phyloP scores from a whole-genome alignment of 2,329 filamentous ascomycete genomes.

The Nakataea oryzae region DNA sequence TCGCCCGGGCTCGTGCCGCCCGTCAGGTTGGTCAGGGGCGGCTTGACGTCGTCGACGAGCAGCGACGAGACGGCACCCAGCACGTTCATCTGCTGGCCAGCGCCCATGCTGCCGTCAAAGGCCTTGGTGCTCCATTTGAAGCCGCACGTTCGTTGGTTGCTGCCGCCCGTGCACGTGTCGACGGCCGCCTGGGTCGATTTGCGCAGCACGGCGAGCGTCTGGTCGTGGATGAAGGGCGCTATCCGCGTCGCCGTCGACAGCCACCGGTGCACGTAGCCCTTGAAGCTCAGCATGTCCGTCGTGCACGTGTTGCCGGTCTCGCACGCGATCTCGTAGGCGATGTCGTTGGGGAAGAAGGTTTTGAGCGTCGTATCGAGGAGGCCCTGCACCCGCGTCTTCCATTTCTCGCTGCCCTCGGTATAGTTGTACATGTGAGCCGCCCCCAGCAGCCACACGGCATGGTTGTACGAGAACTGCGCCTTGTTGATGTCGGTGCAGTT shows the following conservation, averaged over 20 bases:
- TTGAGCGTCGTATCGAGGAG: conserved; percentile 30
- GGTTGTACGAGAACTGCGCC: conserved; percentile 45
- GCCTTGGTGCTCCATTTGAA: conserved; percentile 36
- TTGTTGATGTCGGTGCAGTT: conserved; percentile 43
- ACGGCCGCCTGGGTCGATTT: conserved; percentile 38
- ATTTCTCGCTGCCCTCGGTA: conserved; percentile 14
- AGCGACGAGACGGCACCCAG: conserved; percentile 37
- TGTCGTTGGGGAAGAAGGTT: conserved; percentile 32
- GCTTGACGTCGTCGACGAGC: conserved; percentile 19
- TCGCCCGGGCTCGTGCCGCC: conserved; percentile 30
- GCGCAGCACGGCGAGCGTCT: conserved; percentile 32
- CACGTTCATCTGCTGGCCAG: conserved; percentile 45
- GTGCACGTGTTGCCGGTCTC: conserved; percentile 40
- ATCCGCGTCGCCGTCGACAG: conserved; percentile 37
- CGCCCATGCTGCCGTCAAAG: conserved; percentile 39
- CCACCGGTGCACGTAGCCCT: conserved; percentile 43
- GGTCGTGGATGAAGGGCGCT: conserved; percentile 33
- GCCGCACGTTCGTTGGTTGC: conserved; percentile 33
- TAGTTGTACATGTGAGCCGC: conserved; percentile 49
- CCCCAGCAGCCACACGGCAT: conserved; percentile 40
- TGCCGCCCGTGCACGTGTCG: conserved; percentile 34
- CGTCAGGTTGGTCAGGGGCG: conserved; percentile 25
- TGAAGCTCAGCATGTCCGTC: conserved; percentile 48
- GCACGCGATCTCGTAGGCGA: conserved; percentile 47
- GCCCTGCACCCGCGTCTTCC: conserved; percentile 33